Base-by-base conservation (phyloP, 192 early-diverging fungal genomes). In the Entomortierella parvispora region DNA sequence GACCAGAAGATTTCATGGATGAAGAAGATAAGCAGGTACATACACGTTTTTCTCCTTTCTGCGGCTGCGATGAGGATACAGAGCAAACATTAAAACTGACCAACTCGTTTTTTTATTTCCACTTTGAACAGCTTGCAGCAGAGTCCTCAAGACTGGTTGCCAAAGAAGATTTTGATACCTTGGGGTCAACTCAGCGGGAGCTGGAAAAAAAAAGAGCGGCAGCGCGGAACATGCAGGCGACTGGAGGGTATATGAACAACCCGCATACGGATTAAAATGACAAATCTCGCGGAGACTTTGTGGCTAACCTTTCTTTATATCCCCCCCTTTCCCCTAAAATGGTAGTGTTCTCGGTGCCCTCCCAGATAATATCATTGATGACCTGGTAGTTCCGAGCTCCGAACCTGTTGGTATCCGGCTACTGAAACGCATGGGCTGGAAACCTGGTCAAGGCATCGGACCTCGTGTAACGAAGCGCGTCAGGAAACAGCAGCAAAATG, bases 1-100 rank as follows among this genome's bases (percentile, higher is more conserved):
- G 76, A 15, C 89, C 91, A 25, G 93, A 97, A 63, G 96, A 99
- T 65, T 97, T 89, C 63, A 99, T 99, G 97, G 97, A 99, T 81
- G 94, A 96, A 7, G 96, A 99, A 66, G 97, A 99, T 63, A 63
- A 93, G 22, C 89, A 88, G 62, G 94, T 86, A 80, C 42, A 56
- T 22, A 22, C 3, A 58, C 26, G 23, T 18, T 8, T n/a, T 25
- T 2, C 15, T 20, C 32, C 3, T 18, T 9, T 31, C 32, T 40
- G 18, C 33, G 18, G n/a, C 31, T 20, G 18, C 32, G 17, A 52
- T n/a, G 33, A 9, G 76, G n/a, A n/a, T 52, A 18, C 17, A 61
- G 29, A 50, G 34, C 23, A 6, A 54, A 22, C 20, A 11, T 42
- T 37, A 10, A 53, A 23, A 26, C 37, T 25, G 26, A 34, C 48